A percentile compares a stretch with the other conserved stretches of the same genome.
phyloP scores from a whole-genome alignment of 2,329 filamentous ascomycete genomes.

The Colletotrichum siamense region DNA sequence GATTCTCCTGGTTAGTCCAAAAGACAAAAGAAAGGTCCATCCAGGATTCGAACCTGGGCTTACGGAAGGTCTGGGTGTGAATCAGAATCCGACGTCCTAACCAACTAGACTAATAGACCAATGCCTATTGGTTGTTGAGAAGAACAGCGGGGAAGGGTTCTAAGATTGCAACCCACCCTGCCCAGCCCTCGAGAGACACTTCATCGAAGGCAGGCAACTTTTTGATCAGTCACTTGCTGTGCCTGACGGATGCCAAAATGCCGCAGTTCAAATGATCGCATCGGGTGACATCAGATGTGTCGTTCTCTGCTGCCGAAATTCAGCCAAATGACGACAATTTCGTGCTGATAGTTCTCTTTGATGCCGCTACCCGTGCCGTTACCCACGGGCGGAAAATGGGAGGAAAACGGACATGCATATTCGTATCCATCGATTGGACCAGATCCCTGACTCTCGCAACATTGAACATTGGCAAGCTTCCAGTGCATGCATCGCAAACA shows the following conservation, averaged over 20 bases:
- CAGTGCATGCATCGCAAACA: not conserved
- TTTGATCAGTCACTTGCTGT: not conserved
- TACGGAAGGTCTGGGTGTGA: constrained; percentile 9
- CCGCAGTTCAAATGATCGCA: not conserved
- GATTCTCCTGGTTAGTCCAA: not conserved
- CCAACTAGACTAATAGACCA: constrained; percentile 24
- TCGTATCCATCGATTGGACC: not conserved
- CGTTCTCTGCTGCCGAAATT: not conserved
- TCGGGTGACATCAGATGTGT: not conserved
- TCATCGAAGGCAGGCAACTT: not conserved
- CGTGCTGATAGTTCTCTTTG: not conserved
- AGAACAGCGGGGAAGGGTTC: fast-evolving
- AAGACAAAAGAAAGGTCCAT: constrained; percentile 6
- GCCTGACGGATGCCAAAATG: not conserved
- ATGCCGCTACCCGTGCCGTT: not conserved
- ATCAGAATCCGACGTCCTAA: constrained; percentile 24
- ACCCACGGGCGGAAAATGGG: not conserved
- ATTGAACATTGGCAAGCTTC: constrained; percentile 12
- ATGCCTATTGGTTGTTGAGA: not conserved
- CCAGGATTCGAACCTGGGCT: constrained; percentile 23
- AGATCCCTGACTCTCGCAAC: not conserved
- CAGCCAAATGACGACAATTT: not conserved
- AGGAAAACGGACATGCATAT: not conserved
- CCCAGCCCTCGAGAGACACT: not conserved
- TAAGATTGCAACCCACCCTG: fast-evolving